A percentile compares a stretch with the other conserved stretches of the same genome.
Conservation (phyloP, 768 basidiomycete species). For the Agaricus blazei region DNA sequence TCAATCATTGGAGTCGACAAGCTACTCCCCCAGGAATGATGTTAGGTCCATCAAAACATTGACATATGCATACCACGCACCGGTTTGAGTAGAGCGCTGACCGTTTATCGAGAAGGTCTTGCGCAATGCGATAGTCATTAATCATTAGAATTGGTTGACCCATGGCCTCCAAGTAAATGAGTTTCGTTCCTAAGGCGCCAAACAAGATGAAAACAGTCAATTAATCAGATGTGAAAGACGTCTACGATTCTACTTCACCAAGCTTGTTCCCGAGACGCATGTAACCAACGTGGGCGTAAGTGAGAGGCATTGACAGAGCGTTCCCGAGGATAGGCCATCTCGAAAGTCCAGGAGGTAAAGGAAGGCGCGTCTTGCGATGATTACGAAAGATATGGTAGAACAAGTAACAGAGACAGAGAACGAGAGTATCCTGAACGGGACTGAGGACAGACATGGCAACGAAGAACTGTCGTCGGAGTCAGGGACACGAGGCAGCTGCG, state of each 20-base stretch:
- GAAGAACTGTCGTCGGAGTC: not conserved
- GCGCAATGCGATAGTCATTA: constrained; percentile 18
- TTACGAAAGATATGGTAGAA: not conserved
- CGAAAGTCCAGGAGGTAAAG: constrained; percentile 4
- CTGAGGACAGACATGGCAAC: not conserved
- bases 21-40: not conserved
- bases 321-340: constrained; percentile 8
- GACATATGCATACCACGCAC: not conserved
- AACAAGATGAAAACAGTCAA: not conserved
- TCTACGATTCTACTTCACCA: not conserved
- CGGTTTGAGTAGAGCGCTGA: constrained; percentile 23
- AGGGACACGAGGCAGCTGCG: no score
- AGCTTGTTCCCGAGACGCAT: not conserved
- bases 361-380: not conserved
- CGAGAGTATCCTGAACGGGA: not conserved
- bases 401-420: not conserved
- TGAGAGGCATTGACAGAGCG: constrained; percentile 1
- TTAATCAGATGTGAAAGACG: not conserved
- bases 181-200: not conserved
- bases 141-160: constrained; percentile 20
- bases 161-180: constrained; percentile 20
- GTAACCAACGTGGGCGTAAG: not conserved
- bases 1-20: not conserved
- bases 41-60: not conserved
- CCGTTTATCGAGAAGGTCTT: constrained; percentile 21